Evolutionary conservation across 2,329 filamentous ascomycete genomes (phyloP), one percentile per base, ranked within the genome.

Genomic region (Septoria petroselini): DNA sequence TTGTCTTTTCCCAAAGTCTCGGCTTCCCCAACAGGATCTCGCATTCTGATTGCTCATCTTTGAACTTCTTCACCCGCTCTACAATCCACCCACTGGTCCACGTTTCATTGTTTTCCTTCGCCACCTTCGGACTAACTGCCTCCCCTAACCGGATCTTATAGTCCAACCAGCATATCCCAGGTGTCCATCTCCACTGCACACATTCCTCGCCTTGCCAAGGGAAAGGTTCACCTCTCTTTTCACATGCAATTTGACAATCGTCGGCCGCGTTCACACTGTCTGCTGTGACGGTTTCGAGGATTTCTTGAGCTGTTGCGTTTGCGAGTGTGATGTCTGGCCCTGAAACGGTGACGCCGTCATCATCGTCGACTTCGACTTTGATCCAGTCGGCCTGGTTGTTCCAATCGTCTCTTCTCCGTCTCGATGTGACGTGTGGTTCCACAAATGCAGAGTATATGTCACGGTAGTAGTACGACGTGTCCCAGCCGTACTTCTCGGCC

Each of bases 31-130:
- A 27, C 9, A 27, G 23, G 9, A 5, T 38, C 35, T 12, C 35
- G 19, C 35, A 38, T 7, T 9, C 21, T 18, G 29, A 29, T 11
- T 27, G 30, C 30, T 37, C 21, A 7, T 9, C 33, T 21, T 23
- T 38, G 18, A 21, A 18, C 8, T 18, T 18, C 17, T 35, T 18
- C 9, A 61, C 53, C 4, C 57, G 30, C 37, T 54, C 52, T 14
- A 27, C 43, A 25, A 53, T 35, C 58, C 58, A 61, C 1, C 58
- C 57, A 47, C 57, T 58, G 18, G 19, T 34, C 52, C 52, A 54
- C 14, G 19, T 27, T 14, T 30, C 41, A 1, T 30, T 37, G 7
- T 40, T n/a, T 7, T 41, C 39, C 9, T 25, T 19, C 15, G 37
- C 30, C 11, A 45, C 30, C 27, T 30, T 15, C 18, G 46, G 43